These are phyloP conservation scores for Physaria fendleri DNA, from an alignment of 345 rosid genomes.

Conservation along the genomic window DNA sequence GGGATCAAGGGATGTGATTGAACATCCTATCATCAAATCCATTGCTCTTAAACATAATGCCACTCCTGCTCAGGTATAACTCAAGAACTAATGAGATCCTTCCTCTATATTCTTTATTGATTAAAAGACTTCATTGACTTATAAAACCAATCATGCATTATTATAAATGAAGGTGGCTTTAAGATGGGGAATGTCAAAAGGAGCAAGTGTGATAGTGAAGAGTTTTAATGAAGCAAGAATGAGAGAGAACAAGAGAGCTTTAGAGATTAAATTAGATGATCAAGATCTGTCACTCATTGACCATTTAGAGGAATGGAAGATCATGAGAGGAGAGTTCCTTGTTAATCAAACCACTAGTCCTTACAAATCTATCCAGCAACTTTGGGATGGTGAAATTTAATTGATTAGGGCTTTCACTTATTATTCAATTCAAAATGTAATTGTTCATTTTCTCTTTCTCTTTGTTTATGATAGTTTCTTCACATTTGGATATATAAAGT, in stretches of 20 bases:
- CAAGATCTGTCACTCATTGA: slow-evolving; percentile 51
- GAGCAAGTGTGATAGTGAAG: slow-evolving; percentile 73
- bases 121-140: neutral
- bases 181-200: slow-evolving; percentile 77
- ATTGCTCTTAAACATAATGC: slow-evolving; percentile 58
- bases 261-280: slow-evolving; percentile 44
- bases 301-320: slow-evolving; percentile 53
- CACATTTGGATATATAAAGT: slow-evolving; percentile 17
- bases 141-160: neutral
- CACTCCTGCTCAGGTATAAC: slow-evolving; percentile 73
- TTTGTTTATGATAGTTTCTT: slow-evolving; percentile 1
- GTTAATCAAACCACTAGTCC: slow-evolving; percentile 73
- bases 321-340: slow-evolving; percentile 73
- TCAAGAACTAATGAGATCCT: neutral
- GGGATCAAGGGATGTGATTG: slow-evolving; percentile 76
- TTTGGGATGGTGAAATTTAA: slow-evolving; percentile 83
- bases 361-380: slow-evolving; percentile 53
- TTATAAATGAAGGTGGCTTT: slow-evolving; percentile 53
- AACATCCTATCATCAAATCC: slow-evolving; percentile 51
- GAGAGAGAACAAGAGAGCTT: slow-evolving; percentile 58
- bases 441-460: slow-evolving; percentile 4
- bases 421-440: slow-evolving; percentile 9
- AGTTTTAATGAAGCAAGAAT: slow-evolving; percentile 62
- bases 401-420: neutral
- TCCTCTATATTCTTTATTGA: neutral